phyloP scores from a whole-genome alignment of 2,329 filamentous ascomycete genomes.

The Apiospora hydei region DNA sequence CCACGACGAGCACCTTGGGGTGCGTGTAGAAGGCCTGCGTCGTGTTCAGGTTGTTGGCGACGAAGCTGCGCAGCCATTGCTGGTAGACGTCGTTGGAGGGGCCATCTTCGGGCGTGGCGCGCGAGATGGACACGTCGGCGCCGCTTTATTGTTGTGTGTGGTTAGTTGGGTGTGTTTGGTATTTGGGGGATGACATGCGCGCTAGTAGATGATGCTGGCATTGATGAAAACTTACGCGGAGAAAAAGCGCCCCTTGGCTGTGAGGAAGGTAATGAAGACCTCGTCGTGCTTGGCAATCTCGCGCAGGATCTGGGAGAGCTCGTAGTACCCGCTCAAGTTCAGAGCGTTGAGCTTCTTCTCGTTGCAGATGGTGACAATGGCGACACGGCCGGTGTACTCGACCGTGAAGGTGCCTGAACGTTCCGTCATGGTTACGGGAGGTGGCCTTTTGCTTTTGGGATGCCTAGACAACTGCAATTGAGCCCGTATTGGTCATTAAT shows the following conservation, averaged over 20 bases:
- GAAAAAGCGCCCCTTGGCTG: conserved; percentile 84
- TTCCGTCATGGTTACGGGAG: conserved; percentile 45
- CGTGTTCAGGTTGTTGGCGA: conserved; percentile 86
- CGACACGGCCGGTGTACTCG: conserved; percentile 72
- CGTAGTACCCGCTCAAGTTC: conserved; percentile 75
- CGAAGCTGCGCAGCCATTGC: conserved; percentile 74
- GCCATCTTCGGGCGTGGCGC: conserved; percentile 23
- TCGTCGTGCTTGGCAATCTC: conserved; percentile 82
- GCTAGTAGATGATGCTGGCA: not conserved
- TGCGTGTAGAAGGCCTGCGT: conserved; percentile 92
- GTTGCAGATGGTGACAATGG: conserved; percentile 87
- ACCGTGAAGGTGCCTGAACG: conserved; percentile 54
- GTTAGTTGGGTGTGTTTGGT: not conserved
- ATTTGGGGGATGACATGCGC: not conserved
- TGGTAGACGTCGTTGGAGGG: conserved; percentile 48
- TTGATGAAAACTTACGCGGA: conserved; percentile 74
- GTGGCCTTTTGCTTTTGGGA: not conserved
- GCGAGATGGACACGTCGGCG: conserved; percentile 72
- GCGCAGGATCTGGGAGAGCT: conserved; percentile 74
- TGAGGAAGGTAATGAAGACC: conserved; percentile 83
- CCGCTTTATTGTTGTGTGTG: conserved; percentile 49
- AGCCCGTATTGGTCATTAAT: not conserved
- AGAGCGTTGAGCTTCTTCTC: conserved; percentile 89
- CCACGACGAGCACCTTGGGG: conserved; percentile 90
- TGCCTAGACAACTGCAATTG: not conserved